Conservation (phyloP, 1,284 basidiomycete genomes). For the Malassezia brasiliensis region DNA sequence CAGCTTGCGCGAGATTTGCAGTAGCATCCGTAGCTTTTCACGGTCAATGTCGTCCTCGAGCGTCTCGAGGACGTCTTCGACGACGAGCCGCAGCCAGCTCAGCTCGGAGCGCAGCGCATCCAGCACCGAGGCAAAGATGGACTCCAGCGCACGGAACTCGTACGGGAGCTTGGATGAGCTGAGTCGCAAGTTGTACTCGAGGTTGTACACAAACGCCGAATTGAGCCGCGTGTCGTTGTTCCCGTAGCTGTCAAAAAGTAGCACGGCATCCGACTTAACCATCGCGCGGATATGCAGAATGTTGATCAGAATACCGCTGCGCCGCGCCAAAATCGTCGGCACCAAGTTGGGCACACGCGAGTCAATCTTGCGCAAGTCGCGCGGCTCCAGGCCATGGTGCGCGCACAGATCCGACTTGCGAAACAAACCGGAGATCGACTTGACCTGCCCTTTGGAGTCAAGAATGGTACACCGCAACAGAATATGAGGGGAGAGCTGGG, state of each 20-base stretch:
- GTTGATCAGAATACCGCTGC: constrained; percentile 71
- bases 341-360: constrained; percentile 85
- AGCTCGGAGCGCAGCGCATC: constrained; percentile 38
- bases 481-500: constrained; percentile 31
- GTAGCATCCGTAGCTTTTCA: constrained; percentile 32
- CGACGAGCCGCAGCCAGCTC: constrained; percentile 26
- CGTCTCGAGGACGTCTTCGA: constrained; percentile 24
- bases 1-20: constrained; percentile 35
- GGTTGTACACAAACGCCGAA: constrained; percentile 39
- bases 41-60: constrained; percentile 40
- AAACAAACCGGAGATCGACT: constrained; percentile 79
- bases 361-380: constrained; percentile 94
- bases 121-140: constrained; percentile 33
- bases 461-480: constrained; percentile 40
- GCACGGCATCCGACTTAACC: constrained; percentile 81
- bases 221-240: constrained; percentile 28
- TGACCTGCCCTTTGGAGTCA: constrained; percentile 53
- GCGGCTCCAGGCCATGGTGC: constrained; percentile 78
- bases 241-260: constrained; percentile 65
- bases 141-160: constrained; percentile 40
- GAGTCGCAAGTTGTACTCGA: constrained; percentile 32
- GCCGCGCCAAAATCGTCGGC: constrained; percentile 76
- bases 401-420: constrained; percentile 76
- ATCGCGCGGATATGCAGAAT: constrained; percentile 88
- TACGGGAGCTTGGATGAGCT: constrained; percentile 25